These are phyloP conservation scores for Candida corydali DNA, from an alignment of 805 yeast genomes.

Conservation along the genomic window DNA sequence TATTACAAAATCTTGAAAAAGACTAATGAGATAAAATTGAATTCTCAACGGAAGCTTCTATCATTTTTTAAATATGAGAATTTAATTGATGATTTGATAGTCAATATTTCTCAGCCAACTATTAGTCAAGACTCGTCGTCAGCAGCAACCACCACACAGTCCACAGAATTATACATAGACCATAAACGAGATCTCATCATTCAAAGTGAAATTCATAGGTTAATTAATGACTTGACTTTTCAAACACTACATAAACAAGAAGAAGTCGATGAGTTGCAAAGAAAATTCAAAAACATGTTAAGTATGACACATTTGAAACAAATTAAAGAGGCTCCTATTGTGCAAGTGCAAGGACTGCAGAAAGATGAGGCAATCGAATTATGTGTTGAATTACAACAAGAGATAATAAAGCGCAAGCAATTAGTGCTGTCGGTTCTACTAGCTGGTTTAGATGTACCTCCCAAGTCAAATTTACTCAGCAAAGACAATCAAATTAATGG, in stretches of 20 bases:
- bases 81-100: slow-evolving; percentile 22
- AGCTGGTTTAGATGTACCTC: slow-evolving; percentile 17
- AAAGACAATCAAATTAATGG: background rate
- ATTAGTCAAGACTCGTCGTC: slow-evolving; percentile 12
- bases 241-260: slow-evolving; percentile 30
- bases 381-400: slow-evolving; percentile 20
- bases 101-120: too few relatives aligned
- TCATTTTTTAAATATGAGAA: slow-evolving; percentile 29
- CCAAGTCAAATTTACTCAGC: background rate
- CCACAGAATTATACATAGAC: slow-evolving; percentile 15
- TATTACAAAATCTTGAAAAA: slow-evolving; percentile 22
- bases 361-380: slow-evolving; percentile 3
- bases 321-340: background rate
- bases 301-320: background rate
- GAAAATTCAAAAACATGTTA: slow-evolving; percentile 1
- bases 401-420: slow-evolving; percentile 18
- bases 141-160: slow-evolving; percentile 8
- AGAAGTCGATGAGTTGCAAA: slow-evolving; percentile 17
- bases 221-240: slow-evolving; percentile 35
- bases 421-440: slow-evolving; percentile 16
- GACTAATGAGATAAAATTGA: slow-evolving; percentile 21
- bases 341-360: background rate
- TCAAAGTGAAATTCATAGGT: slow-evolving; percentile 38
- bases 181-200: slow-evolving; percentile 27
- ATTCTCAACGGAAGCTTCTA: slow-evolving; percentile 25